These are phyloP conservation scores for Trichophyton simii DNA, from an alignment of 2,329 filamentous ascomycete species.

Conservation along the genomic window DNA sequence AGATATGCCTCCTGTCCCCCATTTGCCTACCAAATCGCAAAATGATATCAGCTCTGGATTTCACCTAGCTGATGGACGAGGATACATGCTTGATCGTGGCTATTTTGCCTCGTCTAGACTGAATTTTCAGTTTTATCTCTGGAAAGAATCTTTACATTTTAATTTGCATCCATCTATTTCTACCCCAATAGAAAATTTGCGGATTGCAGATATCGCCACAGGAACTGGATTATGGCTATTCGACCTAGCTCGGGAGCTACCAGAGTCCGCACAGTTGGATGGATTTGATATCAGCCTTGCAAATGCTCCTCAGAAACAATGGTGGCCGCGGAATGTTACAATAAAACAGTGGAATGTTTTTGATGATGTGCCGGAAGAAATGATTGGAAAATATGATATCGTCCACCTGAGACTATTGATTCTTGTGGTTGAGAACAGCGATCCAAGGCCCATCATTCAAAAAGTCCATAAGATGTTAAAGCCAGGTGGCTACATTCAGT, in stretches of 20 bases:
- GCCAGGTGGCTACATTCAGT: slow-evolving; percentile 2
- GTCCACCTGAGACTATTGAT: slow-evolving; percentile 1
- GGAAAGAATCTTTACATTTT: slow-evolving; percentile 1
- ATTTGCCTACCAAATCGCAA: neutral
- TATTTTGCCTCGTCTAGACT: slow-evolving; percentile 1
- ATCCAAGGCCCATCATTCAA: slow-evolving; percentile 1
- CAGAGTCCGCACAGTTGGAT: neutral
- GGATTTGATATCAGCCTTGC: slow-evolving; percentile 5
- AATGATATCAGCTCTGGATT: neutral
- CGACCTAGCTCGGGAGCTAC: neutral
- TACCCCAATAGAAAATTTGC: neutral
- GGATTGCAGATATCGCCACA: neutral
- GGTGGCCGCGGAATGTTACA: neutral
- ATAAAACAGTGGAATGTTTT: neutral
- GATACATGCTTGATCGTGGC: slow-evolving; percentile 4
- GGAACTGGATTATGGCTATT: slow-evolving; percentile 2
- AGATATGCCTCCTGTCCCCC: neutral
- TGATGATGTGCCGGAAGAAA: neutral
- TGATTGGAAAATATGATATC: slow-evolving; percentile 4
- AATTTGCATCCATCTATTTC: neutral
- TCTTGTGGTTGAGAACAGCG: slow-evolving; percentile 4
- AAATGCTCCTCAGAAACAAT: slow-evolving; percentile 1
- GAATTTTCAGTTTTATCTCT: slow-evolving; percentile 5
- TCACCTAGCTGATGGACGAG: neutral
- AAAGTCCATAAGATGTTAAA: slow-evolving; percentile 2